Evolutionary conservation across 2,329 filamentous ascomycete species (phyloP), one percentile per base, ranked within the genome.

Genomic region (Colletotrichum higginsianum): DNA sequence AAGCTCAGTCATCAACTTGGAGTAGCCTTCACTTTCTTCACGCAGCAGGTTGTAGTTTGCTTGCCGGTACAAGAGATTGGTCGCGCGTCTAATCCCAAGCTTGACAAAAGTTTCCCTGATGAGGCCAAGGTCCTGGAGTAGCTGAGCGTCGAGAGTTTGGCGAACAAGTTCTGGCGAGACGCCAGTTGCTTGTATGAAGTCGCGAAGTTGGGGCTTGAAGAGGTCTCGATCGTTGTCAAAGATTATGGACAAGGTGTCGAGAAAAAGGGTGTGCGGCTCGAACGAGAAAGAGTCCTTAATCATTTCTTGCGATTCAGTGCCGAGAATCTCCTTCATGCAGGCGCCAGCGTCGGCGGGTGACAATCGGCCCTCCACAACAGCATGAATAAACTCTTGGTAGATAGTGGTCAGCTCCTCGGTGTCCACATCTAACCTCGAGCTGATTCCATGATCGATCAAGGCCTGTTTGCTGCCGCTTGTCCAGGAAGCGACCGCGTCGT

Each of bases 21-120:
- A 95, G 79, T 98, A 99, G 50, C 97, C 96, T 82, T 99, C 96
- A 0, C 94, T 94, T 82, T 99, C 96, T 83, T 99, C 96, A 55
- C 96, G 92, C 23, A 99, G 86, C 9, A 99, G 85, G 78, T 99
- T 99, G 85, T 98, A 98, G 81, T 98, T 98, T 16, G 96, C 94
- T 82, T 98, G 96, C 72, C 95, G 92, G 81, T 99, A 99, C 0
- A 99, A 88, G 5, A 96, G 87, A 77, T 98, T 97, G 9, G 96
- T 99, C 60, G 95, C 93, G 78, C 97, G 95, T 66, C 96, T 92
- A 75, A 98, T 95, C 18, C 93, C 92, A 79, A 96, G 90, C 75
- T 92, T 92, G 68, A 89, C 86, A 80, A 98, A 99, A 7, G 92
- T 96, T n/a, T 92, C 90, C 61, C 95, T 90, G 60, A 98, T 94